These are phyloP conservation scores for Fusarium newnesense DNA, from an alignment of 2,329 filamentous ascomycete species.

Conservation along the genomic window DNA sequence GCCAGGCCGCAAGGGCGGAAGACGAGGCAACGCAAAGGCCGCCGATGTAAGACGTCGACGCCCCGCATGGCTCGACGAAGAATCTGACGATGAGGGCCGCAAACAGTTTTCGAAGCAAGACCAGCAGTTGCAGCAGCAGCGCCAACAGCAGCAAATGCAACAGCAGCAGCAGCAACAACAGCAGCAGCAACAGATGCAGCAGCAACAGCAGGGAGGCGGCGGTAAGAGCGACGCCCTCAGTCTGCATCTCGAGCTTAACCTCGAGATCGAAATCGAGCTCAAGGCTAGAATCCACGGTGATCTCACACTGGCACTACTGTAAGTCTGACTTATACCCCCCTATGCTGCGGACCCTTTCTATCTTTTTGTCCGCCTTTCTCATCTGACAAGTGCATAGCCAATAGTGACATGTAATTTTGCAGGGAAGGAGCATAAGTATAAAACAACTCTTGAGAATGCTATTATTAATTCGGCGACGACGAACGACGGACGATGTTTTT, in stretches of 20 bases:
- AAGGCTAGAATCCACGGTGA: conserved; percentile 90
- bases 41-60: conserved; percentile 25
- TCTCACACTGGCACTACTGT: conserved; percentile 77
- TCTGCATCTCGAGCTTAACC: conserved; percentile 79
- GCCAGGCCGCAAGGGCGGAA: conserved; percentile 3
- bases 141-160: conserved; percentile 28
- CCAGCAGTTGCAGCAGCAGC: conserved; percentile 15
- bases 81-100: conserved; percentile 33
- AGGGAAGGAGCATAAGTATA: conserved; percentile 32
- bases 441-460: neutral
- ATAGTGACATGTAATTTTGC: conserved; percentile 41
- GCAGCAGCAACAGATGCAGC: conserved; percentile 34
- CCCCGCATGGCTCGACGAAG: conserved; percentile 40
- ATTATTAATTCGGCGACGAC: conserved; percentile 11
- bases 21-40: conserved; percentile 20
- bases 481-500: neutral
- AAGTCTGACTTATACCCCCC: conserved; percentile 41
- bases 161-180: conserved; percentile 32
- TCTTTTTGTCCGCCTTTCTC: conserved; percentile 23
- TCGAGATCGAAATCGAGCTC: conserved; percentile 85
- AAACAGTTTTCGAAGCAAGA: conserved; percentile 20
- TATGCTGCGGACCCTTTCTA: neutral
- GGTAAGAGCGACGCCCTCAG: conserved; percentile 60
- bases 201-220: conserved; percentile 29
- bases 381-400: conserved; percentile 30